These are phyloP conservation scores for Neonectria punicea DNA, from an alignment of 2,329 filamentous ascomycete genomes.

Conservation along the genomic window DNA sequence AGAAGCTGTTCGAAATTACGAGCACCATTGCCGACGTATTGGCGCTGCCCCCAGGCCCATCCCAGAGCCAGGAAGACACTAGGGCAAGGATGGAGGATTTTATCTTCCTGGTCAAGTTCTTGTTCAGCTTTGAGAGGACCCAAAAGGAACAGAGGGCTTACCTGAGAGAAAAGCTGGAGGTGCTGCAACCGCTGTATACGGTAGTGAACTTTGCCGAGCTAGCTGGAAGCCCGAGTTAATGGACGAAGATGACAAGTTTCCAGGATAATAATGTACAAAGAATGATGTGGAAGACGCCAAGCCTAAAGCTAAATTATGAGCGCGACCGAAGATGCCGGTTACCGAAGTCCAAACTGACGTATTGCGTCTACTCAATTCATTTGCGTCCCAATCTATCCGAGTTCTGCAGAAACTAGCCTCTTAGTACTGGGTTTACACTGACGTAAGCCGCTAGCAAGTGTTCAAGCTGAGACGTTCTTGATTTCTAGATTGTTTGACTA, in stretches of 20 bases:
- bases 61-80: conserved; percentile 53
- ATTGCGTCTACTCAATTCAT: too few species aligned
- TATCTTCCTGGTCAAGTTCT: conserved; percentile 60
- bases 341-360: too few species aligned
- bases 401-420: too few species aligned
- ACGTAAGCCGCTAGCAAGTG: too few species aligned
- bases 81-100: conserved; percentile 63
- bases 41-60: conserved; percentile 57
- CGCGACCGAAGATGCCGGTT: neutral
- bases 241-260: neutral
- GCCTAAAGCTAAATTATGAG: neutral
- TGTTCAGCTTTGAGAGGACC: conserved; percentile 60
- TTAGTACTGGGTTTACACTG: too few species aligned
- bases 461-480: too few species aligned
- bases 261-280: neutral
- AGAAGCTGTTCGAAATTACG: conserved; percentile 70
- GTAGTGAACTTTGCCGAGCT: conserved; percentile 43
- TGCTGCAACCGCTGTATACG: conserved; percentile 46
- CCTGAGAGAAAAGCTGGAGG: conserved; percentile 52
- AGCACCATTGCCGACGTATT: conserved; percentile 69
- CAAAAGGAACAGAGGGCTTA: conserved; percentile 57
- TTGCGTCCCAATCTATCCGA: too few species aligned
- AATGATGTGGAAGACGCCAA: neutral
- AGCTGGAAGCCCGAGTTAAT: conserved; percentile 38
- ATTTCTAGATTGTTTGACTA: too few species aligned